Conservation (phyloP, 164 flowering plant genomes). For the Kalanchoe fedtschenkoi region DNA sequence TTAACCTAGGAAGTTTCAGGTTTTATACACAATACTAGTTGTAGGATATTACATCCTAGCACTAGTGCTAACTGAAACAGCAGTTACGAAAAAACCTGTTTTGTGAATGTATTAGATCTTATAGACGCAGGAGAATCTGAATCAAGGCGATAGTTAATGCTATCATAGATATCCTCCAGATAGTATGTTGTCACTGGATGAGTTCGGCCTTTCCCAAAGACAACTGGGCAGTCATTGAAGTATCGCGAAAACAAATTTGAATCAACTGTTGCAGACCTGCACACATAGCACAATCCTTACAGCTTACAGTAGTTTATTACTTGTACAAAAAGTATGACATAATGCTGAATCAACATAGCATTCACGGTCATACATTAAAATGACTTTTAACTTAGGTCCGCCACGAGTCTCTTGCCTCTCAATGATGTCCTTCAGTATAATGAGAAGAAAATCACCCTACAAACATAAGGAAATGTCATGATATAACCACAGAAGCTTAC, state of each 20-base stretch:
- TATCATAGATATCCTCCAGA: conserved; percentile 84
- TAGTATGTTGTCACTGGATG: conserved; percentile 75
- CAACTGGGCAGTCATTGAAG: conserved; percentile 74
- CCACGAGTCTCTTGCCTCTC: conserved; percentile 49
- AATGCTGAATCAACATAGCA: neutral
- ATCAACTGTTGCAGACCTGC: conserved; percentile 94
- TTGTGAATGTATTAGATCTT: conserved; percentile 21
- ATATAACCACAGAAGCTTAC: neutral
- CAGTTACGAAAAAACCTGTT: conserved; percentile 27
- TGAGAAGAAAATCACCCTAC: conserved; percentile 91
- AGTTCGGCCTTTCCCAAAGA: conserved; percentile 73
- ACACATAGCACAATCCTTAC: conserved; percentile 5
- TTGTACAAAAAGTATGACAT: neutral
- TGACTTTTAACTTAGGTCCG: conserved; percentile 48
- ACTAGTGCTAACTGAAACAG: neutral
- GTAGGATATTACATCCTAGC: neutral
- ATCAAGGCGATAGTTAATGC: conserved; percentile 50
- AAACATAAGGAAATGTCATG: conserved; percentile 6
- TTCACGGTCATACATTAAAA: conserved; percentile 58
- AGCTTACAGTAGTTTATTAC: neutral
- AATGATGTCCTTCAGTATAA: conserved; percentile 64
- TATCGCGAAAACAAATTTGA: conserved; percentile 64
- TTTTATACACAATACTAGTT: neutral
- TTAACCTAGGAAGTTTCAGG: neutral
- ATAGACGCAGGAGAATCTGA: conserved; percentile 77